Evolutionary conservation across 2,329 filamentous ascomycete species (phyloP).

Genomic region (Botryotinia narcissicola): DNA sequence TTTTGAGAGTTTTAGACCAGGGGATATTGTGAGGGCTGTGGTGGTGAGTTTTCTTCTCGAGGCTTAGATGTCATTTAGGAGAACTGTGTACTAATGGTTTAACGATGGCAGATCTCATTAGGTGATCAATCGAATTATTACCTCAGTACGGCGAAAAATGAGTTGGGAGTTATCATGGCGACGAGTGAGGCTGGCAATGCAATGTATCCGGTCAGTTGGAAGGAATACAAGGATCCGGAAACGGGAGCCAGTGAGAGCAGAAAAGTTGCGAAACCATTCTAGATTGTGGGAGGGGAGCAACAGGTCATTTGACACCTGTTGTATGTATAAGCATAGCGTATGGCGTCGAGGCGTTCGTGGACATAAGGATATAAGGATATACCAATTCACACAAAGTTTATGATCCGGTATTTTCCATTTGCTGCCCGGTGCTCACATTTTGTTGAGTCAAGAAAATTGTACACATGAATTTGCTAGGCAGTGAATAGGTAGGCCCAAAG

Average conservation of each 20-base stretch:
- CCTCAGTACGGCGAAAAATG: slow-evolving; percentile 85
- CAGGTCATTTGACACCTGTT: background rate
- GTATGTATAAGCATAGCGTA: slow-evolving; percentile 9
- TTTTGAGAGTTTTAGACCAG: slow-evolving; percentile 85
- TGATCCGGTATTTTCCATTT: background rate
- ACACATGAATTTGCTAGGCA: background rate
- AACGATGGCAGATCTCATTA: slow-evolving; percentile 64
- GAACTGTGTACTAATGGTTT: background rate
- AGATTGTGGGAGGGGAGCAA: background rate
- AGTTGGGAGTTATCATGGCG: slow-evolving; percentile 91
- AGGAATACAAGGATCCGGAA: slow-evolving; percentile 82
- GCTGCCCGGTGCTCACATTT: background rate
- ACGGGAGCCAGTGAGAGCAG: slow-evolving; percentile 74
- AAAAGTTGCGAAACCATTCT: slow-evolving; percentile 93
- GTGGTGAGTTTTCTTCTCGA: slow-evolving; percentile 53
- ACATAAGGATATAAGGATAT: slow-evolving; percentile 10
- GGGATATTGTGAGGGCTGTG: slow-evolving; percentile 83
- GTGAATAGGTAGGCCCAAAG: background rate
- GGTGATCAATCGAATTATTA: slow-evolving; percentile 97
- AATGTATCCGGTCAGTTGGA: slow-evolving; percentile 94
- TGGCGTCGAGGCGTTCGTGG: slow-evolving; percentile 14
- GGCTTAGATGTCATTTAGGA: background rate
- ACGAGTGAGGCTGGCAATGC: slow-evolving; percentile 82
- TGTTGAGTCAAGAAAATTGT: no score
- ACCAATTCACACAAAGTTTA: slow-evolving; percentile 10